Conservation (phyloP, 495 filamentous ascomycete genomes). For the Penicillium salamii region DNA sequence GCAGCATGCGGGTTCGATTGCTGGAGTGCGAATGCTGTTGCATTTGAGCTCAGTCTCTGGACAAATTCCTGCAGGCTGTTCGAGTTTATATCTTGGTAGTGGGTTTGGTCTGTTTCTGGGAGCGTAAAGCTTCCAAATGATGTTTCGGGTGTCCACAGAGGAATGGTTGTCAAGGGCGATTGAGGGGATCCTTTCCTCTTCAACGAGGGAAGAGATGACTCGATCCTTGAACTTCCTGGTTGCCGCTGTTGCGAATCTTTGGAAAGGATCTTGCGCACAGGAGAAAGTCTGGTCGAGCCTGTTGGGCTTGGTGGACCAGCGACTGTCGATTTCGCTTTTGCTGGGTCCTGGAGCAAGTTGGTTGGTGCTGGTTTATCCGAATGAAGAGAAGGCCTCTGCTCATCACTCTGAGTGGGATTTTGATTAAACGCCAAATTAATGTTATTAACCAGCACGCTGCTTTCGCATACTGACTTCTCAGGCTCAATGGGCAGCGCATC, state of each 20-base stretch:
- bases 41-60: conserved; percentile 10
- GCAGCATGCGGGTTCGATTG: conserved; percentile 25
- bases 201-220: not conserved
- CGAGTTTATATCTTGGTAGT: not conserved
- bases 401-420: conserved; percentile 7
- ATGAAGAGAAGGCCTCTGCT: not conserved
- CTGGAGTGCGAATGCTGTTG: conserved; percentile 1
- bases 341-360: no score
- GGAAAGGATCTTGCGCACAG: not conserved
- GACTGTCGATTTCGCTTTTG: no score
- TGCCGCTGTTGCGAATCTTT: not conserved
- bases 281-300: not conserved
- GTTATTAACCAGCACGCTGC: conserved; percentile 21
- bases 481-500: not conserved
- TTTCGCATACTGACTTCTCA: not conserved
- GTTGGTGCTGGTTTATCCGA: no score
- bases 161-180: conserved; percentile 27
- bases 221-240: not conserved
- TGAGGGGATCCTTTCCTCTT: not conserved
- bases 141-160: conserved; percentile 17
- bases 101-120: not conserved
- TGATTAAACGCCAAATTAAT: conserved; percentile 24
- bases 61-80: conserved; percentile 15
- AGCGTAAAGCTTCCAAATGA: conserved; percentile 1
- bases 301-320: not conserved